A percentile compares a stretch with the other conserved stretches of the same genome.
Evolutionary conservation across 2,329 filamentous ascomycete genomes (phyloP).

Genomic region (Epichloe glyceriae): DNA sequence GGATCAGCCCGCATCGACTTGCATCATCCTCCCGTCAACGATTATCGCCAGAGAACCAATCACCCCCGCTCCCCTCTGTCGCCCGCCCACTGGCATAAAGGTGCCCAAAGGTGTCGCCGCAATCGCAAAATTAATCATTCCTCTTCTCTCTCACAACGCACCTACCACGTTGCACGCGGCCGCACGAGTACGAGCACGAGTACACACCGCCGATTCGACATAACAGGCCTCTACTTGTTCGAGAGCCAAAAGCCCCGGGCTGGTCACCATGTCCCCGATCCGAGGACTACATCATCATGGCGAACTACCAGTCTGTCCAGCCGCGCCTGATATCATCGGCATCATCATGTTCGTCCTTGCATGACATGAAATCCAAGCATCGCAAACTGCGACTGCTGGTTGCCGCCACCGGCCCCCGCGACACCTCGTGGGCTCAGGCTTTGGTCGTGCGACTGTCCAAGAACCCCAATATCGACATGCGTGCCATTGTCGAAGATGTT

Average conservation of each 20-base stretch:
- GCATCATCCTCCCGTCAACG: not conserved
- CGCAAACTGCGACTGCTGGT: slow-evolving; percentile 48
- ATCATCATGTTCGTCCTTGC: slow-evolving; percentile 23
- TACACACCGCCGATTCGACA: not conserved
- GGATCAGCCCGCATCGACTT: not conserved
- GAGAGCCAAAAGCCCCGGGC: not conserved
- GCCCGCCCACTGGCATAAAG: not conserved
- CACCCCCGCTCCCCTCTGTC: not conserved
- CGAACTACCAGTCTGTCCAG: slow-evolving; percentile 18
- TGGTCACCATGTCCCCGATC: slow-evolving; percentile 17
- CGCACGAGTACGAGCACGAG: not conserved
- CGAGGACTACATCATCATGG: slow-evolving; percentile 18
- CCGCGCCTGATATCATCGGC: slow-evolving; percentile 18
- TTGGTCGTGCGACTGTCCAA: slow-evolving; percentile 56
- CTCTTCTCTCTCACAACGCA: not conserved
- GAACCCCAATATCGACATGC: slow-evolving; percentile 45
- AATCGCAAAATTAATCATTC: not conserved
- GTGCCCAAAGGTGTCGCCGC: not conserved
- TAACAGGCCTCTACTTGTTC: not conserved
- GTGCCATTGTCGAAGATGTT: slow-evolving; percentile 53
- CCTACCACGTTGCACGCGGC: too few relatives aligned
- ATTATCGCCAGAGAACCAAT: not conserved
- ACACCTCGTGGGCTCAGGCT: slow-evolving; percentile 52
- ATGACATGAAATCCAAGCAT: slow-evolving; percentile 22
- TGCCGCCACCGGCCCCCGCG: slow-evolving; percentile 50